phyloP scores from a whole-genome alignment of 2,329 filamentous ascomycete species.

The Neopestalotiopsis sp. region DNA sequence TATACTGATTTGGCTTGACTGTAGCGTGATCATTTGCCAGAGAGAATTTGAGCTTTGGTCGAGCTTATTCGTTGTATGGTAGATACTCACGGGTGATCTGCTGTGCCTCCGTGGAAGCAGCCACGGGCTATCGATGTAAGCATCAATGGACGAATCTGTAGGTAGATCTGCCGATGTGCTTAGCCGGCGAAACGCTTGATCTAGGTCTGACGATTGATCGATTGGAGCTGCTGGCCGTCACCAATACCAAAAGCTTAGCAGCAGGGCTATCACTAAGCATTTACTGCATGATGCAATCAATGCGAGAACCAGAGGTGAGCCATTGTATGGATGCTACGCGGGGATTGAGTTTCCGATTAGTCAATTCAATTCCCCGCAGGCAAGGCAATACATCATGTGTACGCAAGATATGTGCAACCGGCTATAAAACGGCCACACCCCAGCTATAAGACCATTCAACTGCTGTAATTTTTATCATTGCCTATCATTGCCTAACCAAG shows the following conservation, averaged over 20 bases:
- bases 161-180: neutral
- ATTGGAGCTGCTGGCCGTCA: neutral
- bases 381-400: neutral
- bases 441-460: no score
- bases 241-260: neutral
- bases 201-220: neutral
- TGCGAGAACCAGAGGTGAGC: neutral
- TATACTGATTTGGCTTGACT: no score
- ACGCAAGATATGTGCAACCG: no score
- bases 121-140: no score
- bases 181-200: neutral
- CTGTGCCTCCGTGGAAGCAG: no score
- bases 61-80: no score
- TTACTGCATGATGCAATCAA: neutral
- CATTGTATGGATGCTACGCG: neutral
- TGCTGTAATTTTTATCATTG: no score
- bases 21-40: no score
- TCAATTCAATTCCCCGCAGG: neutral
- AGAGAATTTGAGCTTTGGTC: no score
- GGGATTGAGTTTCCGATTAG: neutral
- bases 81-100: no score
- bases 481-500: no score
- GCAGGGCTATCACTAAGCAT: constrained; percentile 4
- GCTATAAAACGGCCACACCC: neutral
- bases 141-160: neutral